Evolutionary conservation across 83 land plant species (phyloP).

Genomic region (Picea engelmannii): DNA sequence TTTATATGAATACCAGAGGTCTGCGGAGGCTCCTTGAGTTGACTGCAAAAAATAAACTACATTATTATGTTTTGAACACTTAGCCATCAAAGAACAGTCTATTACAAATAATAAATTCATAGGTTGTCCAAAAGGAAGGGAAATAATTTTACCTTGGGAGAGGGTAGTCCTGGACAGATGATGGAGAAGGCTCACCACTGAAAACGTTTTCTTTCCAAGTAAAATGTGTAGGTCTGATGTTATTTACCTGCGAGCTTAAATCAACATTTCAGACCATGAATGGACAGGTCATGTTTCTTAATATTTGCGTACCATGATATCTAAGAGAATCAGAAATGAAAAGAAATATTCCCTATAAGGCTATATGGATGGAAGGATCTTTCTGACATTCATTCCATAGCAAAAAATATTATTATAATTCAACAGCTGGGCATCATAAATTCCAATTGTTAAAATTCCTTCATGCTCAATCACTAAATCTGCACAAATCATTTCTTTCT

Average conservation of each 20-base stretch:
- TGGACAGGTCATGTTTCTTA: background rate
- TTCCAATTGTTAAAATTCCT: background rate
- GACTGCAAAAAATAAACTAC: background rate
- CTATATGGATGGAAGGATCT: background rate
- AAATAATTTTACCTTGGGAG: background rate
- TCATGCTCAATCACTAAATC: background rate
- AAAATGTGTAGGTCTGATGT: background rate
- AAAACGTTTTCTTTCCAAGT: background rate
- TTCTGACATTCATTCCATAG: too few species aligned
- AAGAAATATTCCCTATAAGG: background rate
- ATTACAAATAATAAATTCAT: background rate
- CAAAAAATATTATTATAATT: too few species aligned
- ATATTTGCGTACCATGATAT: background rate
- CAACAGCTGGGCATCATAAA: too few species aligned
- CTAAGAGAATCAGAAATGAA: background rate
- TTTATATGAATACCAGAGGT: background rate
- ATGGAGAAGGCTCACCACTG: background rate
- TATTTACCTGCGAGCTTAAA: conserved; percentile 10
- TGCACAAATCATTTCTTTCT: background rate
- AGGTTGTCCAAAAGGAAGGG: background rate
- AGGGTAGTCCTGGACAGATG: background rate
- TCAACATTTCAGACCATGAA: background rate
- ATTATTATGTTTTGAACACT: background rate
- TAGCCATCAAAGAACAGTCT: background rate
- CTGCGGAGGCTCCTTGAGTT: background rate